A percentile compares a stretch with the other conserved stretches of the same genome.
phyloP scores from a whole-genome alignment of 1,139 yeast genomes.

The Blastobotrys indianensis region DNA sequence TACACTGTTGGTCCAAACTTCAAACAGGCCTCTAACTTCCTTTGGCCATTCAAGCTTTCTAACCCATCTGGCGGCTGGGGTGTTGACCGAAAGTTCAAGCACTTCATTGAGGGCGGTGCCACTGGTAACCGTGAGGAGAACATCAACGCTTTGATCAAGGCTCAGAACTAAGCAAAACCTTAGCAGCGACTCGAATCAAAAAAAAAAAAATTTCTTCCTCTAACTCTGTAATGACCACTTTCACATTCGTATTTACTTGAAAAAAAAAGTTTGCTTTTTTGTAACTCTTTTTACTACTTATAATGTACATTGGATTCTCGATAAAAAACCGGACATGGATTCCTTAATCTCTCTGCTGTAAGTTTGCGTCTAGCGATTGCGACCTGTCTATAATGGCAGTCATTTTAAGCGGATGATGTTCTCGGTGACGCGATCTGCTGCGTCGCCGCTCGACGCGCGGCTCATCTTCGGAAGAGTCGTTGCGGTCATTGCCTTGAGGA shows the following conservation, averaged over 20 bases:
- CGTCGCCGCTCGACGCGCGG: conserved; percentile 5
- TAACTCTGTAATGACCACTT: too few relatives aligned
- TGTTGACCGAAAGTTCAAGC: conserved; percentile 98
- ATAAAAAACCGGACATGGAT: not conserved
- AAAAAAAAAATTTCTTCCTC: not conserved
- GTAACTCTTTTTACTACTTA: not conserved
- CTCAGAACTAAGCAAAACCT: conserved; percentile 33
- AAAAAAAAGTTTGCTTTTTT: too few relatives aligned
- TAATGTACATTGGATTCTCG: not conserved
- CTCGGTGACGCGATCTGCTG: conserved; percentile 4
- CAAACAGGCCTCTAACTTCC: conserved; percentile 99
- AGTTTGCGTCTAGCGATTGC: conserved; percentile 3
- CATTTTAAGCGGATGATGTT: not conserved
- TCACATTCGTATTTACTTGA: too few relatives aligned
- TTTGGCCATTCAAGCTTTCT: conserved; percentile 99
- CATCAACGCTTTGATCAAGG: conserved; percentile 97
- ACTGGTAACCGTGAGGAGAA: conserved; percentile 99
- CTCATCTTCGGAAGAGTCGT: not conserved
- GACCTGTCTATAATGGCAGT: conserved; percentile 4
- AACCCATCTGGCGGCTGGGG: conserved; percentile 99
- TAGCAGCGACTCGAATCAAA: not conserved
- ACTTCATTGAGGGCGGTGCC: conserved; percentile 99
- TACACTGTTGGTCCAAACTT: conserved; percentile 99
- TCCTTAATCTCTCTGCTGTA: not conserved
- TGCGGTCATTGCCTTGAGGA: too few relatives aligned